Evolutionary conservation across 495 filamentous ascomycete genomes (phyloP), one percentile per base, ranked within the genome.

Genomic region (Tuber umbilicatum): DNA sequence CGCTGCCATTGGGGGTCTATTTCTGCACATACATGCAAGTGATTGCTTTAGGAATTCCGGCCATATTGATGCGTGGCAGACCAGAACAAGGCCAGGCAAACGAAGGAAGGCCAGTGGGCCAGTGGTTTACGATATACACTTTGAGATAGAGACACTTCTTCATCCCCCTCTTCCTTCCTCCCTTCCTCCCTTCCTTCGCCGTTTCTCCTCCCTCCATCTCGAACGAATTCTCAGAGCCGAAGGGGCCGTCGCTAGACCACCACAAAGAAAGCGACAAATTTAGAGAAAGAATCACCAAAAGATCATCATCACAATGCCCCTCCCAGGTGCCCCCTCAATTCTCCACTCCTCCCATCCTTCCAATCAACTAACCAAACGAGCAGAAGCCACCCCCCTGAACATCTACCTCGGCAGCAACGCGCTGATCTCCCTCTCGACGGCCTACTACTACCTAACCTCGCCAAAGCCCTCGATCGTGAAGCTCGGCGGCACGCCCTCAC

Each of bases 321-420:
- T 64, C 4, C 55, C 55, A 64, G 55, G 55, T 64, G 78, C 77
- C 77, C 12, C 75, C 71, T 35, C 43, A 21, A 7, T 42, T 43
- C 68, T 5, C 35, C 43, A 40, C 39, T 35, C 37, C 35, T n/a
- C 69, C 45, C 23, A 55, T 55, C 43, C 41, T 35, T 67, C 72
- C 60, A 75, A 71, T 70, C 60, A 75, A 71, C 76, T 21, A 39
- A 74, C 39, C 74, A 35, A 64, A 64, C 31, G 3, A 64, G 10
- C 5, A 64, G 55, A 35, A 64, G 55, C 27, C 27, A 17, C 76
- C 17, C 76, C 77, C 9, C 64, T 79, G 23, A 79, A 79, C 43
- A 42, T 79, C 69, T 79, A 79, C 40, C 50, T 79, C 41, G 75
- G 77, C 39, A 74, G 70, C 60, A 79, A 72, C 10, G 77, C 77